A percentile compares a stretch with the other conserved stretches of the same genome.
These are phyloP conservation scores for Geotrichum candidum DNA, from an alignment of 1,139 yeast species.

Conservation along the genomic window DNA sequence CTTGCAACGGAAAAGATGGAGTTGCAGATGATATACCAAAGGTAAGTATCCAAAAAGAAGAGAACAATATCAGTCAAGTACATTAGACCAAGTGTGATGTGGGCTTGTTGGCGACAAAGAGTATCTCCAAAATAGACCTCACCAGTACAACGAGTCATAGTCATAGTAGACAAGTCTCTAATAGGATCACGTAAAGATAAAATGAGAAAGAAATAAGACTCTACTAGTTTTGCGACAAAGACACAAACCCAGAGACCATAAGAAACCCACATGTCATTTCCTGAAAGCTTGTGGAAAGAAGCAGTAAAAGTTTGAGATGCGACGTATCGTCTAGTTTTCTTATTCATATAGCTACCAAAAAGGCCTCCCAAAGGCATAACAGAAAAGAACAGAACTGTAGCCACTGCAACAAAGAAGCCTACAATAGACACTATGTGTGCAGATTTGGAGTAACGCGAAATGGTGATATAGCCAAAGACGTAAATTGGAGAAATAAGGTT, in stretches of 20 bases:
- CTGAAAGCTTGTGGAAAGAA: constrained; percentile 69
- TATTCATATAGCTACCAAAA: constrained; percentile 74
- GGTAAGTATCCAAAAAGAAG: constrained; percentile 96
- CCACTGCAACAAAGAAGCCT: constrained; percentile 81
- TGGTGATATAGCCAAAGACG: constrained; percentile 68
- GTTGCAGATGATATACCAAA: constrained; percentile 97
- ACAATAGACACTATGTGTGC: constrained; percentile 82
- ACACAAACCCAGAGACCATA: constrained; percentile 85
- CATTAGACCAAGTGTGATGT: constrained; percentile 87
- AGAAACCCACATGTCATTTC: constrained; percentile 95
- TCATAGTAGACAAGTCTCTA: constrained; percentile 58
- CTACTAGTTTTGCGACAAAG: constrained; percentile 79
- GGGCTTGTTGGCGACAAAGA: constrained; percentile 80
- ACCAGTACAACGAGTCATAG: constrained; percentile 70
- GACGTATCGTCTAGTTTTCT: constrained; percentile 80
- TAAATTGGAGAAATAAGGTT: constrained; percentile 86
- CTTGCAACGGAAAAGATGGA: constrained; percentile 94
- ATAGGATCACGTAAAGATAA: constrained; percentile 92
- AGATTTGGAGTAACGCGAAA: constrained; percentile 59
- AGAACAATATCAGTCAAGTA: constrained; percentile 82
- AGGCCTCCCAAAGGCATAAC: constrained; percentile 96
- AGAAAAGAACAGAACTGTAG: constrained; percentile 80
- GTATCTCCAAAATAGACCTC: constrained; percentile 77
- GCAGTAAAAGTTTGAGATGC: constrained; percentile 97
- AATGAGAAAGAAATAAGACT: constrained; percentile 90